Percentiles rank a stretch among this genome's conserved stretches.
phyloP scores from a whole-genome alignment of 2,329 filamentous ascomycete genomes.

The Penicillium sp. region DNA sequence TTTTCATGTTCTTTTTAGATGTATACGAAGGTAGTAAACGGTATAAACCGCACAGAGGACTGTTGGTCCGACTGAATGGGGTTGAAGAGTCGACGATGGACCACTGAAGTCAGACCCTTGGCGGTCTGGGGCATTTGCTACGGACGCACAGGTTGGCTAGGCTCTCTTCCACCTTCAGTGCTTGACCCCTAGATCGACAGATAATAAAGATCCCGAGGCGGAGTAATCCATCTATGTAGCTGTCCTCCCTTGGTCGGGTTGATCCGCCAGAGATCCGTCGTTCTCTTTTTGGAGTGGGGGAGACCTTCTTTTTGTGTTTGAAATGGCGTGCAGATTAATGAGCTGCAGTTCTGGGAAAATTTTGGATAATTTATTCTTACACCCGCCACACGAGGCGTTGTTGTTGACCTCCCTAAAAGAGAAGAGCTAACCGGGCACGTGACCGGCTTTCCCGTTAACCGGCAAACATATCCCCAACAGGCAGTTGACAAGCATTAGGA shows the following conservation, averaged over 20 bases:
- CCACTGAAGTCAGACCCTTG: not conserved
- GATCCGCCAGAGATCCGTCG: not conserved
- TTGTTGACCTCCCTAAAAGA: slow-evolving; percentile 5
- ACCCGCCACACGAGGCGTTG: not conserved
- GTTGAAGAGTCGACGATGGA: not conserved
- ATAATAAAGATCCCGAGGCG: no score
- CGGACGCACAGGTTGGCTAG: not conserved
- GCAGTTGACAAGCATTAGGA: not conserved
- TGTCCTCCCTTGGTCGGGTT: not conserved
- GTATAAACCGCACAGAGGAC: no score
- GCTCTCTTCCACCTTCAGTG: not conserved
- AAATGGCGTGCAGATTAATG: not conserved
- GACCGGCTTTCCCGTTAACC: slow-evolving; percentile 10
- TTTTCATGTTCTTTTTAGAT: no score
- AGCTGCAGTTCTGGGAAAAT: slow-evolving; percentile 39
- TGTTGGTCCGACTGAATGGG: not conserved
- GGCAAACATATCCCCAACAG: slow-evolving; percentile 4
- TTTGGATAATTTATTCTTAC: slow-evolving; percentile 28
- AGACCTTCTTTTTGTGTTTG: not conserved
- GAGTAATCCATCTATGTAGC: not conserved
- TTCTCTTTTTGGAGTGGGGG: not conserved
- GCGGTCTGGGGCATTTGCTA: not conserved
- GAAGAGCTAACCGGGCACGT: slow-evolving; percentile 8
- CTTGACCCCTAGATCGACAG: no score
- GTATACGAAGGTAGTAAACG: no score